Evolutionary conservation across 1,284 basidiomycete genomes (phyloP).

Genomic region (Apiotrichum gracile): DNA sequence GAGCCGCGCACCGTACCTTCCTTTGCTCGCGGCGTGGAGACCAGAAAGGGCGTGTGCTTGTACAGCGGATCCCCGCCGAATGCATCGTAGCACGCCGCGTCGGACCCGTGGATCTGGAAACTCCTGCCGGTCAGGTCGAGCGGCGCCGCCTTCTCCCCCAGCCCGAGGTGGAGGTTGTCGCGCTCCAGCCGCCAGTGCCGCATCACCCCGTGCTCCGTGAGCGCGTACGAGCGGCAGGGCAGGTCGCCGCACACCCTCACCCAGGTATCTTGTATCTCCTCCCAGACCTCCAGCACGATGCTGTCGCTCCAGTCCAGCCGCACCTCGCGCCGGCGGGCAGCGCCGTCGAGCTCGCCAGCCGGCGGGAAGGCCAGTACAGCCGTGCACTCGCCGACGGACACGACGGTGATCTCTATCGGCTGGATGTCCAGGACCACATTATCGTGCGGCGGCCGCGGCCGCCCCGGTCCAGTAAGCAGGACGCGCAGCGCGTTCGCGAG

Average conservation of each 20-base stretch:
- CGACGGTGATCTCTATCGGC: slow-evolving; percentile 26
- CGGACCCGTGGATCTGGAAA: slow-evolving; percentile 41
- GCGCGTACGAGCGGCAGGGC: slow-evolving; percentile 42
- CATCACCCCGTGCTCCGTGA: slow-evolving; percentile 43
- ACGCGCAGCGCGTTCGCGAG: slow-evolving; percentile 38
- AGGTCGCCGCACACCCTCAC: slow-evolving; percentile 40
- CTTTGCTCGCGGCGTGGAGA: slow-evolving; percentile 31
- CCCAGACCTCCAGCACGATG: slow-evolving; percentile 34
- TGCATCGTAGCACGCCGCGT: slow-evolving; percentile 47
- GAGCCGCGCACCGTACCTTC: slow-evolving; percentile 26
- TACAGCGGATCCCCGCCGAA: slow-evolving; percentile 48
- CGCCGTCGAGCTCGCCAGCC: slow-evolving; percentile 18
- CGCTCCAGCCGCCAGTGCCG: slow-evolving; percentile 35
- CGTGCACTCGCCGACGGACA: slow-evolving; percentile 19
- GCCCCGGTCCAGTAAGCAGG: slow-evolving; percentile 39
- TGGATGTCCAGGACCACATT: slow-evolving; percentile 37
- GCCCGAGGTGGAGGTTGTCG: slow-evolving; percentile 42
- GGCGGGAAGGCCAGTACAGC: slow-evolving; percentile 31
- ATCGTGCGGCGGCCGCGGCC: slow-evolving; percentile 44
- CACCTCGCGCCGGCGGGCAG: slow-evolving; percentile 21
- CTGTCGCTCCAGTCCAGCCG: slow-evolving; percentile 29
- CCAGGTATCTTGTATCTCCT: slow-evolving; percentile 24
- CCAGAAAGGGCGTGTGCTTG: slow-evolving; percentile 50
- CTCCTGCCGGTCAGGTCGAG: slow-evolving; percentile 41
- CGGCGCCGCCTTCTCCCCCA: slow-evolving; percentile 49